Base-by-base conservation (phyloP, 352 stramenopile species). In the Globisporangium rhizosaccharum region DNA sequence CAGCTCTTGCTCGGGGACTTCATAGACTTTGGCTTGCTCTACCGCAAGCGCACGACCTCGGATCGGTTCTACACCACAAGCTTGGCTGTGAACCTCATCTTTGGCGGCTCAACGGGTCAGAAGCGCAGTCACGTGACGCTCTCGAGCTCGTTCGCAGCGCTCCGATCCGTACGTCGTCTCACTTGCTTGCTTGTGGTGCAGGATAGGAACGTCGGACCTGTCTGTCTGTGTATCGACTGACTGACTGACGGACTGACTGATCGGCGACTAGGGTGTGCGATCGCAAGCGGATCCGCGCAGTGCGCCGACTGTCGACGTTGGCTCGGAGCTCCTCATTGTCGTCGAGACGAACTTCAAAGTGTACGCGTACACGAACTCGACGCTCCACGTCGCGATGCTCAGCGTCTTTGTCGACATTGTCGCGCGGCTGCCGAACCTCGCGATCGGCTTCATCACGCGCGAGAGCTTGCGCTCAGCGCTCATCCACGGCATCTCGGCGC, bases 331-430 rank as follows among this genome's bases (percentile, higher is more conserved):
- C 47, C 66, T 75, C 15, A 77, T 96, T 45, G 86, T 96, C 28
- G 88, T 96, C 30, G 88, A 97, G 70, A 97, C 90, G 33, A 97
- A 97, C 61, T 97, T 96, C 65, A 94, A 97, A 69, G 68, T 96
- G 9, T 94, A 97, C 64, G 86, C 86, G 10, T 97, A 97, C 75
- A 96, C 90, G 20, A 67, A 73, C 36, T 96, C 87, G 26, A 90
- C 87, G 20, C 73, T 97, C 53, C 90, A 97, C 65, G 79, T 96
- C 39, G 89, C 87, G n/a, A 97, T 97, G 88, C 76, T 97, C 48
- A 92, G 75, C 57, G 85, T 97, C 48, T 97, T 97, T 63, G 79
- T 95, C 10, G 88, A 97, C 57, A 90, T 96, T 44, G 86, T 94
- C 28, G 86, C 82, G n/a, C 79, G 87, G 9, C 67, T 97, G 41